Percentiles rank a stretch among this genome's conserved stretches.
Conservation (phyloP, 306 rosid species). For the Carpinus fangiana region DNA sequence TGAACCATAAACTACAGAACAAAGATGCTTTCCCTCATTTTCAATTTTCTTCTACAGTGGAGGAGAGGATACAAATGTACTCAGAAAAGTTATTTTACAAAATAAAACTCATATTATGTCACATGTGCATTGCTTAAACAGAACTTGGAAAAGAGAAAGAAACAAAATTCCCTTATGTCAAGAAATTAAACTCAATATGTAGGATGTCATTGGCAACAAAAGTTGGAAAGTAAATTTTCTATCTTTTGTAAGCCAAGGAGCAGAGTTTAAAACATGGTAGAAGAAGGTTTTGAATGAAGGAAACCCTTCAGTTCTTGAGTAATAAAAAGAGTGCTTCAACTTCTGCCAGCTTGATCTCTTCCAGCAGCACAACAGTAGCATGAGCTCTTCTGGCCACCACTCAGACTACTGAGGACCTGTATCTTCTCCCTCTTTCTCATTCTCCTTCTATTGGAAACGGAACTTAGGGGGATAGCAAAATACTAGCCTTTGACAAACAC, state of each 20-base stretch:
- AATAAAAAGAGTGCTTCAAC: background rate
- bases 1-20: conserved; percentile 97
- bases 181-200: background rate
- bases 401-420: background rate
- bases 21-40: conserved; percentile 68
- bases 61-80: conserved; percentile 11
- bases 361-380: conserved; percentile 9
- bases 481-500: background rate
- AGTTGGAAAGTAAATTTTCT: background rate
- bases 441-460: background rate
- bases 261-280: conserved; percentile 4
- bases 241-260: conserved; percentile 19
- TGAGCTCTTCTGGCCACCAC: background rate
- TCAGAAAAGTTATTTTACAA: conserved; percentile 28
- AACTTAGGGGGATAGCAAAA: background rate
- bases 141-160: conserved; percentile 7
- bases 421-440: background rate
- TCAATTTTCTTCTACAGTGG: conserved; percentile 68
- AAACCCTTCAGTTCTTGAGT: conserved; percentile 6
- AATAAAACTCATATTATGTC: conserved; percentile 6
- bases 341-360: background rate
- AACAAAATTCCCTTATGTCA: conserved; percentile 11
- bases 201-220: background rate
- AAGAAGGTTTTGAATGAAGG: conserved; percentile 11
- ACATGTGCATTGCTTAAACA: conserved; percentile 12